Evolutionary conservation across 768 basidiomycete species (phyloP), one percentile per base, ranked within the genome.

Genomic region (Boletus insuetus): DNA sequence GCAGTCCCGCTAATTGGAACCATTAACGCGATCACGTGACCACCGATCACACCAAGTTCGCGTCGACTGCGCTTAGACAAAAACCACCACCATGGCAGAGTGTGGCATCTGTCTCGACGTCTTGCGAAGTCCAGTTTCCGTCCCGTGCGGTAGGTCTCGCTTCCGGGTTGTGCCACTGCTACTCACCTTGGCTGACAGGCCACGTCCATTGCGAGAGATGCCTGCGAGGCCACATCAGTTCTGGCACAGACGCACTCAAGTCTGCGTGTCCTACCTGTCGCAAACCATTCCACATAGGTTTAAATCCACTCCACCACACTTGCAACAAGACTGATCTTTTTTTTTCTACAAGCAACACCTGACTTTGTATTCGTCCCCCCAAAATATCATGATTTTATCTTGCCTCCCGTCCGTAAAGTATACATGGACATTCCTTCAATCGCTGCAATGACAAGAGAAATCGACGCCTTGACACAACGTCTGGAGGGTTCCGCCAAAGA

Each of bases 161-260:
- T 4, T 42, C 34, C 34, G 6, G 34, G 34, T 35, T 14, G 24
- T 55, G 24, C 40, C 50, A 24, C 56, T 51, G 35, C 16, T 3
- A 24, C 47, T 67, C 26, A 60, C 40, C 26, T 19, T 40, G 32
- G 34, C 19, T 42, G 34, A 29, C 31, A 87, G 86, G 86, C 14
- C 86, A 88, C 61, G 72, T 87, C 39, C 86, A 85, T 65, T 87
- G 86, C 67, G 74, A 77, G 51, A 74, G 77, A 43, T 88, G 86
- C 58, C 75, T 87, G 35, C 67, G 75, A n/a, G 73, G 46, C 17
- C 58, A 70, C 49, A 64, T 70, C 45, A 53, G 20, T 46, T 49
- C 67, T 46, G 69, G 69, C n/a, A 3, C 61, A 22, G 67, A 73
- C 49, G 71, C 71, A 7, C 59, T 70, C 52, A 49, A 74, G 72